A percentile compares a stretch with the other conserved stretches of the same genome.
phyloP scores from a whole-genome alignment of 2,329 filamentous ascomycete genomes.

The Reticulascus tulasneorum region DNA sequence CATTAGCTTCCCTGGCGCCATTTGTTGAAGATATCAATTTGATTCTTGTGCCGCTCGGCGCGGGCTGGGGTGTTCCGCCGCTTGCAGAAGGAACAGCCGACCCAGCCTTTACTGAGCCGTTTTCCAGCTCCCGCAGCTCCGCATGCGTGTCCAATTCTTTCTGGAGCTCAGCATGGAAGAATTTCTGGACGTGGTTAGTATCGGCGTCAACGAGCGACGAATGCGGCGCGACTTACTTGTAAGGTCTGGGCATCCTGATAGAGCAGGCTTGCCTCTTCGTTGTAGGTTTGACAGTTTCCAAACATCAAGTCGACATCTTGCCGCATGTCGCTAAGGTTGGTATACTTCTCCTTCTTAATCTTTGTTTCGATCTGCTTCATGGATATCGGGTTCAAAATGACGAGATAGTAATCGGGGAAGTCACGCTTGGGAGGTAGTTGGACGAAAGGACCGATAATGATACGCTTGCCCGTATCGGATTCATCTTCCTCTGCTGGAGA shows the following conservation, averaged over 20 bases:
- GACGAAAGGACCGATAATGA: constrained; percentile 91
- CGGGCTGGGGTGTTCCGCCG: constrained; percentile 61
- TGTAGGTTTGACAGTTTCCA: constrained; percentile 90
- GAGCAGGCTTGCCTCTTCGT: constrained; percentile 89
- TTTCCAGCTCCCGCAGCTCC: constrained; percentile 54
- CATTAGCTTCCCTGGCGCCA: constrained; percentile 21
- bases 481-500: constrained; percentile 53
- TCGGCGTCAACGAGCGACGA: background rate
- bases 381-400: constrained; percentile 89
- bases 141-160: constrained; percentile 50
- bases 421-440: constrained; percentile 84
- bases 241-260: constrained; percentile 92
- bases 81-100: constrained; percentile 42
- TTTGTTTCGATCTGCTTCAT: constrained; percentile 94
- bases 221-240: constrained; percentile 55
- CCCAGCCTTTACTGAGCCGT: constrained; percentile 32
- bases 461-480: constrained; percentile 59
- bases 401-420: constrained; percentile 91
- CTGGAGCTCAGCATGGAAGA: constrained; percentile 50
- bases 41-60: constrained; percentile 58
- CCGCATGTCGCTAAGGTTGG: constrained; percentile 72
- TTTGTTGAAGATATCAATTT: constrained; percentile 57
- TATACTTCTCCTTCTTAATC: constrained; percentile 95
- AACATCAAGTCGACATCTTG: constrained; percentile 82
- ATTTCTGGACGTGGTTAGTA: constrained; percentile 45